A percentile compares a stretch with the other conserved stretches of the same genome.
Conservation (phyloP, 768 basidiomycete genomes). For the Gautieria morchelliformis region DNA sequence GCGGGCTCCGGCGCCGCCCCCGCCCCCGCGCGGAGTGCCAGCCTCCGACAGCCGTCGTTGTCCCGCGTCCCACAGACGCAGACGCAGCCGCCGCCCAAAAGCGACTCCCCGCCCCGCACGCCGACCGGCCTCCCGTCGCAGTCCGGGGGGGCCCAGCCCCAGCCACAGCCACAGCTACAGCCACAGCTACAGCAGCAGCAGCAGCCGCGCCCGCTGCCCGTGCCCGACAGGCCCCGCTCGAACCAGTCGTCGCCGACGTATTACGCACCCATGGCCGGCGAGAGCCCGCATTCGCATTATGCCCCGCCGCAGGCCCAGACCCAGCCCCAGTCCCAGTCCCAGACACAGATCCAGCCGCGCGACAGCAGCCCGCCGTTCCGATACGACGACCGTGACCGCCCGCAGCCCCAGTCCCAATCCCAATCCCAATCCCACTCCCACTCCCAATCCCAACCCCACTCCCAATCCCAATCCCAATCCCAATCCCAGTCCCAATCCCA, state of each 20-base stretch:
- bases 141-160: background rate
- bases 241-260: background rate
- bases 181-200: too few species aligned
- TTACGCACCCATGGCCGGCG: background rate
- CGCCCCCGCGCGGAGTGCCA: background rate
- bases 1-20: too few species aligned
- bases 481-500: too few species aligned
- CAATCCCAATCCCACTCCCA: too few species aligned
- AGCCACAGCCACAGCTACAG: too few species aligned
- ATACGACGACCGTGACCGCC: conserved; percentile 22
- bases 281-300: conserved; percentile 12
- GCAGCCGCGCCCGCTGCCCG: background rate
- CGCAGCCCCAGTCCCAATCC: too few species aligned
- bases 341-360: conserved; percentile 14
- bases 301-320: conserved; percentile 12
- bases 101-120: background rate
- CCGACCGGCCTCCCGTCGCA: background rate
- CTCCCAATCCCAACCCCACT: too few species aligned
- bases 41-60: background rate
- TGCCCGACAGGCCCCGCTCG: background rate
- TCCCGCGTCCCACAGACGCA: background rate
- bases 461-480: too few species aligned
- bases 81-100: background rate
- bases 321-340: too few species aligned
- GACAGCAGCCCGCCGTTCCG: conserved; percentile 9